A percentile compares a stretch with the other conserved stretches of the same genome.
Evolutionary conservation across 768 basidiomycete genomes (phyloP).

Genomic region (Lactarius hatsudake): DNA sequence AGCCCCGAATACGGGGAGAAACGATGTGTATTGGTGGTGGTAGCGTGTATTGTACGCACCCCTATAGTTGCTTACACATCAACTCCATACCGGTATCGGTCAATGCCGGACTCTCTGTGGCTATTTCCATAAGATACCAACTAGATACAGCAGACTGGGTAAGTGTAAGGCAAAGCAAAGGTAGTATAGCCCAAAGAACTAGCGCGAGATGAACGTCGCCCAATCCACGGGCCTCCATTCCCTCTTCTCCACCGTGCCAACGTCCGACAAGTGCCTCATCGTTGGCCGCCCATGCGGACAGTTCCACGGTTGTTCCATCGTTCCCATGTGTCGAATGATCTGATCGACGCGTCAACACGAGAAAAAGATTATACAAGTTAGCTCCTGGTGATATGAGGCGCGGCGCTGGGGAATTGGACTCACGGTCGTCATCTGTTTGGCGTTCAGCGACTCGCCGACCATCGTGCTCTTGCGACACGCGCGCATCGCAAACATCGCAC

Average conservation of each 20-base stretch:
- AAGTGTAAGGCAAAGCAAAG: neutral
- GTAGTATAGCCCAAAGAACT: neutral
- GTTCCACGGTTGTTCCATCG: constrained; percentile 38
- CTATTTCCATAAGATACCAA: neutral
- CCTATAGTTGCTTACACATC: no score
- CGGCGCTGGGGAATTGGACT: neutral
- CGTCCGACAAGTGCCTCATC: constrained; percentile 32
- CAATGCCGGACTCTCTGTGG: no score
- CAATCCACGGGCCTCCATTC: constrained; percentile 15
- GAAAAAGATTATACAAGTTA: no score
- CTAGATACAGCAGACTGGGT: neutral
- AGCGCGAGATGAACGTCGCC: constrained; percentile 1
- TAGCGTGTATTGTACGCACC: no score
- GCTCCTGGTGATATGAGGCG: neutral
- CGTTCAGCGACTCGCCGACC: constrained; percentile 84
- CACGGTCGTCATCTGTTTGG: constrained; percentile 73
- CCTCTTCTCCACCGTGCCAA: constrained; percentile 2
- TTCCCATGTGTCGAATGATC: constrained; percentile 37
- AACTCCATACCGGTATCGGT: no score
- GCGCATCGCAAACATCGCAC: constrained; percentile 94
- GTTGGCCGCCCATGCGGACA: constrained; percentile 38
- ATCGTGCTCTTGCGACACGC: constrained; percentile 97
- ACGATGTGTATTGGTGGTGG: no score
- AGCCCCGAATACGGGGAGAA: no score
- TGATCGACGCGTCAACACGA: constrained; percentile 12